Evolutionary conservation across 352 stramenopile species (phyloP).

Genomic region (Pythium phragmitis): DNA sequence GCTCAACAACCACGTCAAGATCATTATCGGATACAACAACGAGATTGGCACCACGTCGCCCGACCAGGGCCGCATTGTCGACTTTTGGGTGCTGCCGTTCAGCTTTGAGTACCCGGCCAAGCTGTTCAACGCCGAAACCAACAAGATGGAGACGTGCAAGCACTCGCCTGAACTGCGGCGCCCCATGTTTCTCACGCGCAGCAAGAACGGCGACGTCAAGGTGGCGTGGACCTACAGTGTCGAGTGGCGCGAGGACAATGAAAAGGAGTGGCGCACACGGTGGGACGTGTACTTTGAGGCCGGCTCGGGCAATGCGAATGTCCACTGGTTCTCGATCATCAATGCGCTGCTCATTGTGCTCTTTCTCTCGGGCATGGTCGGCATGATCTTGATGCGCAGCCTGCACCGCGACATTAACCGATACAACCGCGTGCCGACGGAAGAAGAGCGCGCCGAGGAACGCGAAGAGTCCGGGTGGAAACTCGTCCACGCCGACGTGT

Average conservation of each 20-base stretch:
- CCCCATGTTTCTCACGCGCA: constrained; percentile 81
- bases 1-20: constrained; percentile 99
- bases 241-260: constrained; percentile 93
- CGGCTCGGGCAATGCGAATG: constrained; percentile 89
- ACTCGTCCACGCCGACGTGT: constrained; percentile 99
- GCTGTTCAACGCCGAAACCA: constrained; percentile 55
- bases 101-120: constrained; percentile 93
- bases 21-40: constrained; percentile 98
- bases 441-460: constrained; percentile 97
- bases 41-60: constrained; percentile 52
- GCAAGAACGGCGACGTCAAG: constrained; percentile 77
- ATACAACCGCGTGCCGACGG: constrained; percentile 96
- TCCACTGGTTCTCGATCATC: constrained; percentile 99
- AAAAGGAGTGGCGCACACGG: constrained; percentile 96
- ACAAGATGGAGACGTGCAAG: constrained; percentile 78
- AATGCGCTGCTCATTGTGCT: constrained; percentile 99
- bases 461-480: constrained; percentile 99
- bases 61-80: constrained; percentile 96
- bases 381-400: constrained; percentile 98
- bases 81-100: constrained; percentile 98
- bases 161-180: constrained; percentile 61
- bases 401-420: constrained; percentile 97
- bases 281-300: constrained; percentile 99
- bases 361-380: constrained; percentile 98
- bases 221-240: constrained; percentile 98